Evolutionary conservation across 495 filamentous ascomycete genomes (phyloP).

Genomic region (Penicillium coprophilum): DNA sequence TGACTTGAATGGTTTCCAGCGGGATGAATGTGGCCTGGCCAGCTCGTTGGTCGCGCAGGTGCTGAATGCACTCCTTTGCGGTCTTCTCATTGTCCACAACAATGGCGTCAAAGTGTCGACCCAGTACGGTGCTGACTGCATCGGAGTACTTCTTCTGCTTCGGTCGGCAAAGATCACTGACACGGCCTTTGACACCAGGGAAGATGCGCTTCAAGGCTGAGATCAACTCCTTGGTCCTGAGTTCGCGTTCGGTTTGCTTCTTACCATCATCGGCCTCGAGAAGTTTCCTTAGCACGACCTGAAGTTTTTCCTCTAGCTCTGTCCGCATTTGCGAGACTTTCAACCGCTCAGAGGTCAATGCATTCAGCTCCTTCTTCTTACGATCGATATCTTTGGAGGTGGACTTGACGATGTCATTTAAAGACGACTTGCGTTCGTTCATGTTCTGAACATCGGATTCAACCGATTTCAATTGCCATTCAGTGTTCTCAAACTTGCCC

Average conservation of each 20-base stretch:
- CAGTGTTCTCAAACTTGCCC: conserved; percentile 75
- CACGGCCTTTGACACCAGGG: conserved; percentile 83
- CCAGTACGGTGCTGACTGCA: conserved; percentile 88
- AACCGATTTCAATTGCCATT: conserved; percentile 70
- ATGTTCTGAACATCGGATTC: conserved; percentile 70
- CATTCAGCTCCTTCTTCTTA: conserved; percentile 89
- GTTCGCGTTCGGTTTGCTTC: conserved; percentile 79
- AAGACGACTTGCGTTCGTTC: conserved; percentile 60
- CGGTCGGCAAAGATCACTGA: conserved; percentile 90
- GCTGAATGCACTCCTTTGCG: conserved; percentile 90
- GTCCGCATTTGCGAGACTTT: conserved; percentile 74
- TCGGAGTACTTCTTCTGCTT: conserved; percentile 95
- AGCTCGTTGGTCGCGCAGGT: conserved; percentile 83
- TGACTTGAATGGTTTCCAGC: conserved; percentile 94
- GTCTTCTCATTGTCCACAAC: conserved; percentile 97
- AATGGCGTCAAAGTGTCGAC: conserved; percentile 88
- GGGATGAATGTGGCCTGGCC: conserved; percentile 90
- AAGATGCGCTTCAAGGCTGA: conserved; percentile 86
- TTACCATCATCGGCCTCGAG: conserved; percentile 78
- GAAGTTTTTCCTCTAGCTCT: conserved; percentile 88
- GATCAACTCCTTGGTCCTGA: conserved; percentile 72
- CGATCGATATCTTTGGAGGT: conserved; percentile 73
- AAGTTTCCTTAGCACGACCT: conserved; percentile 74
- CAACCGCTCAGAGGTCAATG: conserved; percentile 78
- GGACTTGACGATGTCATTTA: conserved; percentile 60